Conservation (phyloP, 2,329 filamentous ascomycete genomes). For the Fusarium oligoseptatum region DNA sequence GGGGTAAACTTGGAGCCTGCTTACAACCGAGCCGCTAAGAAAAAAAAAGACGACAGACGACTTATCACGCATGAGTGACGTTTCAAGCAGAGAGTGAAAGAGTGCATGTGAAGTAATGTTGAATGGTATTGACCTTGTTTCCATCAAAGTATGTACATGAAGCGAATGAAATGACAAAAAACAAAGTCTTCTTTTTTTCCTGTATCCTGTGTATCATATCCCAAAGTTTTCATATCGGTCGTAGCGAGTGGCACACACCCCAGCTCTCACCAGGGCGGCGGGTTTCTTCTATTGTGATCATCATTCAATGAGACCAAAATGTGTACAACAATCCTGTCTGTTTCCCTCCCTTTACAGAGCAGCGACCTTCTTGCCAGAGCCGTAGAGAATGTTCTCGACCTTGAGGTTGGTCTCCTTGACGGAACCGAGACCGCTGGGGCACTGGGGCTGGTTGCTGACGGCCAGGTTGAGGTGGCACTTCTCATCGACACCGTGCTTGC, state of each 20-base stretch:
- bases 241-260: slow-evolving; percentile 37
- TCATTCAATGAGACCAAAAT: slow-evolving; percentile 31
- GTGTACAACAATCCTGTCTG: slow-evolving; percentile 1
- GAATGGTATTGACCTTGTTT: slow-evolving; percentile 24
- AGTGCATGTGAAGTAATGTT: neutral
- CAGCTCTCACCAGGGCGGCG: slow-evolving; percentile 33
- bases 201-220: slow-evolving; percentile 43
- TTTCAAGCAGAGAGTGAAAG: neutral
- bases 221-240: slow-evolving; percentile 39
- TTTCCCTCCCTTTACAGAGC: slow-evolving; percentile 34
- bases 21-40: slow-evolving; percentile 8
- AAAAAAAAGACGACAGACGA: neutral
- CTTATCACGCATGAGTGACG: slow-evolving; percentile 1
- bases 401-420: slow-evolving; percentile 45
- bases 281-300: slow-evolving; percentile 44
- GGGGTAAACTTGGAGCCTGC: slow-evolving; percentile 3
- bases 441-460: slow-evolving; percentile 64
- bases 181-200: slow-evolving; percentile 26
- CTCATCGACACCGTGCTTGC: slow-evolving; percentile 65
- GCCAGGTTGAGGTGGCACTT: slow-evolving; percentile 62
- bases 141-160: slow-evolving; percentile 40
- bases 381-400: slow-evolving; percentile 67
- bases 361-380: slow-evolving; percentile 56
- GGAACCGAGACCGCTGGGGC: slow-evolving; percentile 60
- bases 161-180: slow-evolving; percentile 36